These are phyloP conservation scores for Lagenaria siceraria DNA, from an alignment of 306 rosid species.

Conservation along the genomic window DNA sequence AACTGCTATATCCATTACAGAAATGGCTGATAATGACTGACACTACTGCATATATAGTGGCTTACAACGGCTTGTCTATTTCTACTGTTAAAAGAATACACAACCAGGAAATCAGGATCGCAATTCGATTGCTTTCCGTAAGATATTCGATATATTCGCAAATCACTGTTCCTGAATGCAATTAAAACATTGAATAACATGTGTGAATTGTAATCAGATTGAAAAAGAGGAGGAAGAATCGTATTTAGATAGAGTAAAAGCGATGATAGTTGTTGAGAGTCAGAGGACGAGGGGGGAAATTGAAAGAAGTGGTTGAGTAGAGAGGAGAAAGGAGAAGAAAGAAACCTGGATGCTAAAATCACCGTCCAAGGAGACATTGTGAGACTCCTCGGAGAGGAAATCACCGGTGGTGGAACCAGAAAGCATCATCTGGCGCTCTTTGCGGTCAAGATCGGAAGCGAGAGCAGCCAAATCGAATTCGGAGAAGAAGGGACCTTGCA, in stretches of 20 bases:
- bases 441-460: conserved; percentile 82
- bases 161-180: neutral
- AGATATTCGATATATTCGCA: neutral
- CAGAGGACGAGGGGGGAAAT: too few relatives aligned
- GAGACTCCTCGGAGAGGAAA: conserved; percentile 74
- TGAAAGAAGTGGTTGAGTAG: too few relatives aligned
- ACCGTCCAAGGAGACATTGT: conserved; percentile 86
- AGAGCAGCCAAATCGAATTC: conserved; percentile 96
- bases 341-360: conserved; percentile 96
- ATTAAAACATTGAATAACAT: neutral
- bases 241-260: too few relatives aligned
- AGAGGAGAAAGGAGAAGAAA: neutral
- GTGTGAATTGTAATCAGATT: too few relatives aligned
- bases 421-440: conserved; percentile 82
- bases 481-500: conserved; percentile 93
- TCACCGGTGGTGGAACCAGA: conserved; percentile 43
- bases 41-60: neutral
- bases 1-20: neutral
- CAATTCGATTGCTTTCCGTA: neutral
- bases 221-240: neutral
- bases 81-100: neutral
- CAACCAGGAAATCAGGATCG: neutral
- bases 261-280: neutral
- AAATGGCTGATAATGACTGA: neutral
- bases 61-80: neutral